Percentiles rank a stretch among this genome's conserved stretches.
Conservation (phyloP, 2,329 filamentous ascomycete species). For the Talaromyces atroroseus region DNA sequence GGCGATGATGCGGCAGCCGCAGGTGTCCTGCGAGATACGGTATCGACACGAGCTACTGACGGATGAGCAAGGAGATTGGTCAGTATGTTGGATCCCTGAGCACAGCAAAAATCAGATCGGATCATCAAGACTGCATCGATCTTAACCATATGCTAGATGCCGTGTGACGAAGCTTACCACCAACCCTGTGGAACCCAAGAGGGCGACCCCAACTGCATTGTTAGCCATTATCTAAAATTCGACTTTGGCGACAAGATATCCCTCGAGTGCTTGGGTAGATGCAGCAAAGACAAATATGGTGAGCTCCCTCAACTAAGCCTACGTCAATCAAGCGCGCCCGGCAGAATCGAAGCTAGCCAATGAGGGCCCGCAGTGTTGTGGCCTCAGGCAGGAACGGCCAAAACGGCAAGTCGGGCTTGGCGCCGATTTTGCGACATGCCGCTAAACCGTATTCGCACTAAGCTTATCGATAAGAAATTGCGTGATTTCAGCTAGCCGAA, state of each 20-base stretch:
- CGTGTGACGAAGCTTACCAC: slow-evolving; percentile 34
- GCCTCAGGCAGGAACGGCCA: too few relatives aligned
- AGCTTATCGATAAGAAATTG: slow-evolving; percentile 19
- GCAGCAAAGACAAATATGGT: too few relatives aligned
- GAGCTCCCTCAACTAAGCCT: too few relatives aligned
- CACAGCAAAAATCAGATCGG: not conserved
- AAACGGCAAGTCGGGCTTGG: too few relatives aligned
- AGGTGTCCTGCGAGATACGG: slow-evolving; percentile 42
- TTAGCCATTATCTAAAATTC: slow-evolving; percentile 35
- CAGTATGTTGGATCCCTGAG: slow-evolving; percentile 67
- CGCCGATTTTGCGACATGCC: not conserved
- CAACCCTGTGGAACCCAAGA: slow-evolving; percentile 46
- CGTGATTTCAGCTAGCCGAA: slow-evolving; percentile 15
- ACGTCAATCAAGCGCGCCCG: too few relatives aligned
- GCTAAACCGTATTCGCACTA: not conserved
- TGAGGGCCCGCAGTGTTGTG: too few relatives aligned
- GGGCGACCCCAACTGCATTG: slow-evolving; percentile 21
- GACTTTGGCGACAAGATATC: not conserved
- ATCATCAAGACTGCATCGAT: not conserved
- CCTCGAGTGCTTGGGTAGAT: not conserved
- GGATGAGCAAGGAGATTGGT: slow-evolving; percentile 40
- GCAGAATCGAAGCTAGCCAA: too few relatives aligned
- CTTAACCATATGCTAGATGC: not conserved
- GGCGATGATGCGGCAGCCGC: slow-evolving; percentile 41
- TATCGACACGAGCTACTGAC: slow-evolving; percentile 37